These are phyloP conservation scores for Cytospora leucostoma DNA, from an alignment of 2,329 filamentous ascomycete genomes.

Conservation along the genomic window DNA sequence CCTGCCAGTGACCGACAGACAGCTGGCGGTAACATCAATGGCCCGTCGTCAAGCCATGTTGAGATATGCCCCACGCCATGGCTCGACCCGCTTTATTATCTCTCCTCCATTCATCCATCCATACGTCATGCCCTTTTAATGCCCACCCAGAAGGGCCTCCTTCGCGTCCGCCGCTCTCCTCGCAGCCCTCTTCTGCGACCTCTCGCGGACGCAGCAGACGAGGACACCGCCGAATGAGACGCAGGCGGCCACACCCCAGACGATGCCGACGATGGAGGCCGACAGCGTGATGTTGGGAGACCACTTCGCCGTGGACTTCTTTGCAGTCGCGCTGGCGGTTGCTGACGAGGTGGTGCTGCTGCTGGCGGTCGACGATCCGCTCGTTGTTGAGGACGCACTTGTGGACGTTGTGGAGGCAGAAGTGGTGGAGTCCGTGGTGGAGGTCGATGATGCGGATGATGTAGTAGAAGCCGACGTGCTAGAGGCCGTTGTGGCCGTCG, in stretches of 20 bases:
- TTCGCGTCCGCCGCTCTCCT: not conserved
- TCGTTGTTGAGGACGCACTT: not conserved
- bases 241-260: not conserved
- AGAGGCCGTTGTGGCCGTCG: not conserved
- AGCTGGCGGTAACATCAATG: not conserved
- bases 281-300: not conserved
- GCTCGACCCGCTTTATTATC: not conserved
- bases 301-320: not conserved
- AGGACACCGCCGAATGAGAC: not conserved
- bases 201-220: not conserved
- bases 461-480: not conserved
- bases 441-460: not conserved
- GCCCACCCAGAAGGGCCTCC: conserved; percentile 2
- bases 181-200: not conserved
- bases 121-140: not conserved
- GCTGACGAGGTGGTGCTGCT: no score
- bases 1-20: not conserved
- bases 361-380: no score
- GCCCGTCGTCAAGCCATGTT: not conserved
- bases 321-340: not conserved
- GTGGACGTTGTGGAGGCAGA: not conserved
- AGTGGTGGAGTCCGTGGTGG: not conserved
- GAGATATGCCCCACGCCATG: no score
- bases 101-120: not conserved
- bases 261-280: conserved; percentile 4